Conservation (phyloP, 345 rosid genomes). For the Leavenworthia alabamica region DNA sequence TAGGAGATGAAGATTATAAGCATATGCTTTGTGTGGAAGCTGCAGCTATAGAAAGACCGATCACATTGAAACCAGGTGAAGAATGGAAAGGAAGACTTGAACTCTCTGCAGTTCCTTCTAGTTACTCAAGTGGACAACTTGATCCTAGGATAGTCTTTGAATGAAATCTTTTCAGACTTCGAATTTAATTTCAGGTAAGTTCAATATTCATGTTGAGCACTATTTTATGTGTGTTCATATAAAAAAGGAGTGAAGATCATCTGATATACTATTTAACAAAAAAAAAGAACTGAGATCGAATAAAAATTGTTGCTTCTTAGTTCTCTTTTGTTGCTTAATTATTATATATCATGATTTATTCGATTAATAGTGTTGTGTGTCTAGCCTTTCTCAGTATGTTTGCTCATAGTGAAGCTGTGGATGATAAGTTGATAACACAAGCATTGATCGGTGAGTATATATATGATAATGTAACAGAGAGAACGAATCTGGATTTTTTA, state of each 20-base stretch:
- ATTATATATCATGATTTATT: too few relatives aligned
- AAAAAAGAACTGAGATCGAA: slow-evolving; percentile 16
- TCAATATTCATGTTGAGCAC: too few relatives aligned
- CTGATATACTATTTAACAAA: not conserved
- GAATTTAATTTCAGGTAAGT: slow-evolving; percentile 14
- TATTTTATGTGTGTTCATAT: not conserved
- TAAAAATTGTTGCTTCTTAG: slow-evolving; percentile 18
- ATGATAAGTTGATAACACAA: too few relatives aligned
- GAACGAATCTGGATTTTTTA: not conserved
- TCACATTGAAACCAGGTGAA: slow-evolving; percentile 86
- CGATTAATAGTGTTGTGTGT: too few relatives aligned
- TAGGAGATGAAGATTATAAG: slow-evolving; percentile 93
- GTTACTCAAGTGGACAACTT: slow-evolving; percentile 94
- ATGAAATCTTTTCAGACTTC: slow-evolving; percentile 32
- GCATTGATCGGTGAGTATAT: too few relatives aligned
- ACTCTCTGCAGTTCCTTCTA: slow-evolving; percentile 83
- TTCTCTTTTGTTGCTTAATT: slow-evolving; percentile 13
- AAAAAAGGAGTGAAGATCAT: slow-evolving; percentile 12
- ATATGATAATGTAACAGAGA: not conserved
- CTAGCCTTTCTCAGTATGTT: too few relatives aligned
- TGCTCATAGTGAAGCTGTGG: too few relatives aligned
- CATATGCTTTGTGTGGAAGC: slow-evolving; percentile 96
- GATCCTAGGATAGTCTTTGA: slow-evolving; percentile 72
- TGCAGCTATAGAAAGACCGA: slow-evolving; percentile 70
- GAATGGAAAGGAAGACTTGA: slow-evolving; percentile 95